Conservation (phyloP, 495 filamentous ascomycete species). For the Aspergillus saccharolyticus region DNA sequence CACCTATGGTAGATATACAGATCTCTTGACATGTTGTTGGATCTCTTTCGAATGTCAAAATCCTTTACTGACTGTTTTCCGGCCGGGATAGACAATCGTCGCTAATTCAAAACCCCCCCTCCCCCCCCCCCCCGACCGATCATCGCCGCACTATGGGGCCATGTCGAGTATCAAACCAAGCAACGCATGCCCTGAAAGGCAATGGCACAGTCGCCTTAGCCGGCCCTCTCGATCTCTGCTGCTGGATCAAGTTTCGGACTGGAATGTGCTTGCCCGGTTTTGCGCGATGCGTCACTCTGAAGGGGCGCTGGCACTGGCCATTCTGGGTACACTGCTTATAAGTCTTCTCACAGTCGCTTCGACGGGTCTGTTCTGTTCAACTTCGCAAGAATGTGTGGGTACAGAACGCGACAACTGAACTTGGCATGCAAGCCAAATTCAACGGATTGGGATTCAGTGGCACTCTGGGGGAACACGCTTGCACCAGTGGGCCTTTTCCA, state of each 20-base stretch:
- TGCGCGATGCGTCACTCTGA: slow-evolving; percentile 3
- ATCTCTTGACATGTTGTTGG: slow-evolving; percentile 14
- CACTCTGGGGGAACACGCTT: not conserved
- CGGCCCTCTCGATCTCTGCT: slow-evolving; percentile 11
- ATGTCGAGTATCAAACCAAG: slow-evolving; percentile 9
- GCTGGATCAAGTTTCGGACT: slow-evolving; percentile 16
- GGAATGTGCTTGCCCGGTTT: slow-evolving; percentile 10
- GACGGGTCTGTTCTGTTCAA: slow-evolving; percentile 16
- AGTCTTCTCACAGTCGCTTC: slow-evolving; percentile 12
- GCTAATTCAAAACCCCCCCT: not conserved
- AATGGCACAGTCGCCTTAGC: slow-evolving; percentile 4
- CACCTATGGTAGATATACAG: slow-evolving; percentile 1
- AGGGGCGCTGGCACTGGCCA: slow-evolving; percentile 6
- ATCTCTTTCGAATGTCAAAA: slow-evolving; percentile 6
- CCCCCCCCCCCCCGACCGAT: too few species aligned
- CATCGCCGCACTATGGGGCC: slow-evolving; percentile 10
- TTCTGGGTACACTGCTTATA: slow-evolving; percentile 9
- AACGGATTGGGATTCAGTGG: not conserved
- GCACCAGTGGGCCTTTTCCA: too few species aligned
- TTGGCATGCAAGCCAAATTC: not conserved
- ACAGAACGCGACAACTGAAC: not conserved
- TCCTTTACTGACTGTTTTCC: not conserved
- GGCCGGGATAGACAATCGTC: not conserved
- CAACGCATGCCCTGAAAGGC: slow-evolving; percentile 15
- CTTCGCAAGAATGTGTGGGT: slow-evolving; percentile 2